Conservation (phyloP, 805 yeast genomes). For the Candida suzukii region DNA sequence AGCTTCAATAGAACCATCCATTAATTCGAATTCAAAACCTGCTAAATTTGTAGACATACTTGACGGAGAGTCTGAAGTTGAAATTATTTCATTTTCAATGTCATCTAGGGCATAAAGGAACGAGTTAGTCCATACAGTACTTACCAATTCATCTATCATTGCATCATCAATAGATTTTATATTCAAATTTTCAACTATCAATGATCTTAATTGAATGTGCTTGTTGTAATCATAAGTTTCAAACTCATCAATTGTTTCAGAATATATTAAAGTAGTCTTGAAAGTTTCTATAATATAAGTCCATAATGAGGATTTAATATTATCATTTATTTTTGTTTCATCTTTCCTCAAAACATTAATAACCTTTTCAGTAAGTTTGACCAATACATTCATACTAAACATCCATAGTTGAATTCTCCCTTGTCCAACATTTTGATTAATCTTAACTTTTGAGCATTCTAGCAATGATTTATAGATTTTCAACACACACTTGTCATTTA, state of each 20-base stretch:
- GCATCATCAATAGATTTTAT: slow-evolving; percentile 16
- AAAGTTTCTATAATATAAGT: slow-evolving; percentile 33
- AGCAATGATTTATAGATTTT: slow-evolving; percentile 43
- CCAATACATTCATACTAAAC: slow-evolving; percentile 36
- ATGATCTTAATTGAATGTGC: slow-evolving; percentile 33
- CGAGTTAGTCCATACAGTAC: slow-evolving; percentile 50
- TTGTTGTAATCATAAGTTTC: slow-evolving; percentile 36
- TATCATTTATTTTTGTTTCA: background rate
- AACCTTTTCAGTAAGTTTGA: slow-evolving; percentile 26
- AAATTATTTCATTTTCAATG: slow-evolving; percentile 31
- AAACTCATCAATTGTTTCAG: slow-evolving; percentile 17
- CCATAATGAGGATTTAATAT: slow-evolving; percentile 24
- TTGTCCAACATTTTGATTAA: slow-evolving; percentile 25
- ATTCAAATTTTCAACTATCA: slow-evolving; percentile 34
- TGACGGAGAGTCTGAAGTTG: slow-evolving; percentile 15
- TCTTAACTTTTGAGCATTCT: slow-evolving; percentile 42
- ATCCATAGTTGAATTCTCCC: slow-evolving; percentile 45
- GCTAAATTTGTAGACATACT: slow-evolving; percentile 32
- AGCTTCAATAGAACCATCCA: slow-evolving; percentile 60
- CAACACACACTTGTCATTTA: slow-evolving; percentile 37
- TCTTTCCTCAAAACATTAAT: slow-evolving; percentile 12
- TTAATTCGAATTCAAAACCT: slow-evolving; percentile 35
- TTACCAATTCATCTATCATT: slow-evolving; percentile 36
- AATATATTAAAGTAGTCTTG: slow-evolving; percentile 31
- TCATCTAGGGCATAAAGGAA: slow-evolving; percentile 53